These are phyloP conservation scores for Ophiostoma ulmi DNA, from an alignment of 2,329 filamentous ascomycete genomes.

Conservation along the genomic window DNA sequence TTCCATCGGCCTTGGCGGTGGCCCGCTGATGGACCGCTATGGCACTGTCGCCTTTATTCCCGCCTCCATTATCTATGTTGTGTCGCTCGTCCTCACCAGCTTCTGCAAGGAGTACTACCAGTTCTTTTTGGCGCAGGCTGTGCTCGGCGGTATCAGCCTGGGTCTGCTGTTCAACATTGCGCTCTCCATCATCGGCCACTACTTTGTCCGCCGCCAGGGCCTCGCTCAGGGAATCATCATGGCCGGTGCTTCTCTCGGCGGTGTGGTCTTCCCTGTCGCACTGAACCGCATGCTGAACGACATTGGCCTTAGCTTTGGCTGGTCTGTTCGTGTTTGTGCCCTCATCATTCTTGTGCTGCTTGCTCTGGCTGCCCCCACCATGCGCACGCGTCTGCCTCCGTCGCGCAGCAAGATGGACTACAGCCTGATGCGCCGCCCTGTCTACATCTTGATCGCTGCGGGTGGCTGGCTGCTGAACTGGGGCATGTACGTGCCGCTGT, in stretches of 20 bases:
- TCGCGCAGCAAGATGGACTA: constrained; percentile 33
- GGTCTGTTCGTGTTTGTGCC: constrained; percentile 38
- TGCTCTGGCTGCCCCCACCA: constrained; percentile 38
- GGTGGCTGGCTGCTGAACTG: constrained; percentile 29
- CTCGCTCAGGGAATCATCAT: constrained; percentile 34
- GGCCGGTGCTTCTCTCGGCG: constrained; percentile 42
- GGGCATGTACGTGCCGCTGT: constrained; percentile 32
- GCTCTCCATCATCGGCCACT: constrained; percentile 32
- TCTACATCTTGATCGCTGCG: constrained; percentile 32
- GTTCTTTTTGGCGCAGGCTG: constrained; percentile 38
- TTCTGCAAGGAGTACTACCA: constrained; percentile 43
- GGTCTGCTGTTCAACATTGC: constrained; percentile 36
- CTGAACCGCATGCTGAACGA: constrained; percentile 41
- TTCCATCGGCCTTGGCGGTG: constrained; percentile 30
- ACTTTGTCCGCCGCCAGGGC: constrained; percentile 30
- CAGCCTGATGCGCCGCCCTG: constrained; percentile 29
- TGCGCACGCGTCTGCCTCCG: constrained; percentile 28
- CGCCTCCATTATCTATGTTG: constrained; percentile 50
- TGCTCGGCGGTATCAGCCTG: constrained; percentile 37
- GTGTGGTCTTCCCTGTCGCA: constrained; percentile 45
- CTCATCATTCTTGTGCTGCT: constrained; percentile 41
- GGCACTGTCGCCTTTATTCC: constrained; percentile 54
- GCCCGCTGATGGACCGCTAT: constrained; percentile 54
- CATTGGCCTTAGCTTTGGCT: constrained; percentile 39
- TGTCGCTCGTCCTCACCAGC: constrained; percentile 59